These are phyloP conservation scores for Pichia sp. DNA, from an alignment of 1,139 yeast species.

Conservation along the genomic window DNA sequence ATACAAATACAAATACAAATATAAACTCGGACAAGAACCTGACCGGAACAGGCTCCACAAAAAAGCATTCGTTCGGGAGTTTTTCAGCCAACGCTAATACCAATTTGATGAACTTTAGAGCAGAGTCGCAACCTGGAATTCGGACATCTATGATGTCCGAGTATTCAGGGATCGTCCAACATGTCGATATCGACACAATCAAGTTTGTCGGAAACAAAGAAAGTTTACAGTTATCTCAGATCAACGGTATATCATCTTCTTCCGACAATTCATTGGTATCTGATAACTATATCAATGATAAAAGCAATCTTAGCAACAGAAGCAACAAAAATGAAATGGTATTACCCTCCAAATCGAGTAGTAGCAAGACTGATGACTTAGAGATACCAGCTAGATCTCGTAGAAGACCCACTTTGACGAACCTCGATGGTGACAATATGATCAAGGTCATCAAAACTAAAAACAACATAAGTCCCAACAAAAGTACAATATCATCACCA, in stretches of 20 bases:
- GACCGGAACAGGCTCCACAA: not conserved
- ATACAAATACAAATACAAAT: not conserved
- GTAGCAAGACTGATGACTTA: not conserved
- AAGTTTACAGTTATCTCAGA: slow-evolving; percentile 16
- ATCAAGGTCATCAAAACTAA: slow-evolving; percentile 10
- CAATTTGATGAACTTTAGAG: not conserved
- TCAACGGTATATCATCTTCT: slow-evolving; percentile 7
- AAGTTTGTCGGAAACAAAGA: slow-evolving; percentile 36
- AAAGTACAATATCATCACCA: slow-evolving; percentile 8
- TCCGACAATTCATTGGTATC: slow-evolving; percentile 5
- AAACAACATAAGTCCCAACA: slow-evolving; percentile 11
- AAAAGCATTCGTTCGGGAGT: not conserved
- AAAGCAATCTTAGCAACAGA: not conserved
- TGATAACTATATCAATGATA: not conserved
- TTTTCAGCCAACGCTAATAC: not conserved
- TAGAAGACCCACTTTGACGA: slow-evolving; percentile 10
- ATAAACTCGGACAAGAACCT: not conserved
- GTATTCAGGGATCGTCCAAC: slow-evolving; percentile 44
- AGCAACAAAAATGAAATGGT: not conserved
- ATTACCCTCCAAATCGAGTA: not conserved
- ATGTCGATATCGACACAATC: slow-evolving; percentile 39
- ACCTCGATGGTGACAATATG: slow-evolving; percentile 9
- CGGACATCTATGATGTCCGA: slow-evolving; percentile 41
- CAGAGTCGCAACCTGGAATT: slow-evolving; percentile 27
- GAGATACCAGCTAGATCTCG: slow-evolving; percentile 31